Evolutionary conservation across 2,329 filamentous ascomycete species (phyloP), one percentile per base, ranked within the genome.

Genomic region (Fusarium sp.): DNA sequence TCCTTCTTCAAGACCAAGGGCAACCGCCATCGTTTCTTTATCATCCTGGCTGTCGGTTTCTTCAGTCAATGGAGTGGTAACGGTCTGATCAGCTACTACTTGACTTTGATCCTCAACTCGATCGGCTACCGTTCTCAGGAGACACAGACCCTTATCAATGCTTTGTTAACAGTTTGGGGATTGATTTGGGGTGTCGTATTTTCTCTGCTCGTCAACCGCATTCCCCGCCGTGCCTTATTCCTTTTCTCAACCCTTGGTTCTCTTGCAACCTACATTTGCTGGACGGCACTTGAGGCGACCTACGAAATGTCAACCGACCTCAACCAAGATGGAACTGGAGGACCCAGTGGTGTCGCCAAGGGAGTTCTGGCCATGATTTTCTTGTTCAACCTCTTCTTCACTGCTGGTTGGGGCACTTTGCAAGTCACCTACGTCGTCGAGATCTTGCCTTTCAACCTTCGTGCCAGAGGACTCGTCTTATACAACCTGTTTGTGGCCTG

Each of bases 11-110:
- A 23, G 35, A 63, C 57, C 6, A 63, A 63, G 35, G 59, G 59
- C 3, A 63, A 63, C 5, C 59, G 59, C 1, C 59, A 33, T 10
- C 59, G 59, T 10, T 63, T 63, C 35, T 63, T 63, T 6, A 63
- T 63, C n/a, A 63, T 63, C 8, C 41, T 63, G 1, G 37, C 59
- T 2, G 57, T 63, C 1, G 59, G 59, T 2, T 63, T 63, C 21
- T 63, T 63, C 5, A 63, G 57, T 37, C 59, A 63, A 3, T 63
- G 59, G 59, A 63, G 57, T 35, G 59, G 59, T 0, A 63, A 63
- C 5, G 57, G 59, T 1, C 31, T 63, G 2, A 63, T 63, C 24
- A 63, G 59, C 29, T 63, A 63, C 8, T 63, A 63, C 12, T 13
- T 63, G 15, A 63, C 59, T 3, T 21, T 63, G 11, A 63, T 63